These are phyloP conservation scores for Clohesyomyces aquaticus DNA, from an alignment of 495 filamentous ascomycete genomes.

Conservation along the genomic window DNA sequence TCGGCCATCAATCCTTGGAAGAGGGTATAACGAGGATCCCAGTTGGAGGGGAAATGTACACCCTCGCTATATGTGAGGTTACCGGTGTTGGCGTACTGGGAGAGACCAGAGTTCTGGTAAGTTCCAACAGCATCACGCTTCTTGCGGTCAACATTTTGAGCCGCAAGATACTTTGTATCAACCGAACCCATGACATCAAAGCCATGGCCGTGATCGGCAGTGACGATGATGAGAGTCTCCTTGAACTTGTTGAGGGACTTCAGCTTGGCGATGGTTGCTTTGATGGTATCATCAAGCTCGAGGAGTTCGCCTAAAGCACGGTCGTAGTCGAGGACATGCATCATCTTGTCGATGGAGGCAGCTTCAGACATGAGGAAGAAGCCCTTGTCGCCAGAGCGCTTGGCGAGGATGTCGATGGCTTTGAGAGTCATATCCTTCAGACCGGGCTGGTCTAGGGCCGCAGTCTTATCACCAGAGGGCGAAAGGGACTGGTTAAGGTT, in stretches of 20 bases:
- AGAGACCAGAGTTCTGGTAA: conserved; percentile 67
- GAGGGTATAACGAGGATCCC: conserved; percentile 76
- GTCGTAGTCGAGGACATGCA: conserved; percentile 77
- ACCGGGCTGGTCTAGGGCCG: conserved; percentile 69
- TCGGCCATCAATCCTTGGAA: conserved; percentile 65
- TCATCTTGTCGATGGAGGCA: conserved; percentile 78
- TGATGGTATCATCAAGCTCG: conserved; percentile 75
- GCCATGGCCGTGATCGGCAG: conserved; percentile 77
- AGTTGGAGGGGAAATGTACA: conserved; percentile 72
- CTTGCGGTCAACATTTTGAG: conserved; percentile 60
- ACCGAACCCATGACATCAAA: conserved; percentile 66
- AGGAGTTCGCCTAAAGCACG: conserved; percentile 74
- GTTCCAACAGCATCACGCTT: conserved; percentile 71
- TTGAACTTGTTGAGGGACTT: conserved; percentile 59
- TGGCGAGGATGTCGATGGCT: conserved; percentile 69
- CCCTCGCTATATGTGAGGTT: conserved; percentile 57
- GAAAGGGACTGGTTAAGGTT: conserved; percentile 65
- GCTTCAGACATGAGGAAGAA: conserved; percentile 80
- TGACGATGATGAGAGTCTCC: conserved; percentile 70
- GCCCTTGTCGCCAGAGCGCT: conserved; percentile 64
- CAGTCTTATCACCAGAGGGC: conserved; percentile 59
- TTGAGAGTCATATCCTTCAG: conserved; percentile 83
- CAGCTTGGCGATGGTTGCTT: conserved; percentile 66
- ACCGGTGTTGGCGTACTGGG: conserved; percentile 62
- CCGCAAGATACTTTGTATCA: conserved; percentile 63